These are phyloP conservation scores for Niebla homalea DNA, from an alignment of 495 filamentous ascomycete species.

Conservation along the genomic window DNA sequence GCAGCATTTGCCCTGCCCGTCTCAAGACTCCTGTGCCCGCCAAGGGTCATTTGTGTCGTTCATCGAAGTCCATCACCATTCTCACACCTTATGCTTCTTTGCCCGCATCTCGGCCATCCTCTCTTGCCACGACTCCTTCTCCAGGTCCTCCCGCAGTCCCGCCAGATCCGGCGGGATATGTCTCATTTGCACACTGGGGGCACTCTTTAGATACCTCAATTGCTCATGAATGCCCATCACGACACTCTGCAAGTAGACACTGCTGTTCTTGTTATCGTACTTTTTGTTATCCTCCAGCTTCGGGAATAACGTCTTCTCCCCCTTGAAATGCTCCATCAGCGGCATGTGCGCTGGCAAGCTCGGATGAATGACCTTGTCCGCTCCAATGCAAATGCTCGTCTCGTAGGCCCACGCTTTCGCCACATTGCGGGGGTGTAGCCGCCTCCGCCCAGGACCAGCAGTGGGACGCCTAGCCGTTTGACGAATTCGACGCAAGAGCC, in stretches of 20 bases:
- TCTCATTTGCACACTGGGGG: conserved; percentile 77
- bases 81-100: conserved; percentile 34
- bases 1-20: neutral
- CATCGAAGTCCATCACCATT: neutral
- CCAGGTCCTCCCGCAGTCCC: conserved; percentile 62
- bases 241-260: conserved; percentile 60
- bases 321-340: conserved; percentile 71
- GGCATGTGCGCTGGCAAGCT: conserved; percentile 59
- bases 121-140: conserved; percentile 63
- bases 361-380: conserved; percentile 50
- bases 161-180: conserved; percentile 67
- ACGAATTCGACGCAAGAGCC: conserved; percentile 80
- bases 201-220: conserved; percentile 67
- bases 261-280: conserved; percentile 67
- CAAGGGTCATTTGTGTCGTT: neutral
- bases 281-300: conserved; percentile 53
- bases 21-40: neutral
- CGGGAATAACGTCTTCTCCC: conserved; percentile 64
- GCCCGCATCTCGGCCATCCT: conserved; percentile 44
- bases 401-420: conserved; percentile 94
- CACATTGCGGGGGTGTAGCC: conserved; percentile 96
- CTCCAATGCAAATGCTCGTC: conserved; percentile 76
- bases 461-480: conserved; percentile 61
- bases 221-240: conserved; percentile 68
- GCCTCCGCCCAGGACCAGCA: conserved; percentile 85